Evolutionary conservation across 805 yeast species (phyloP).

Genomic region (Candida vartiovaarae): DNA sequence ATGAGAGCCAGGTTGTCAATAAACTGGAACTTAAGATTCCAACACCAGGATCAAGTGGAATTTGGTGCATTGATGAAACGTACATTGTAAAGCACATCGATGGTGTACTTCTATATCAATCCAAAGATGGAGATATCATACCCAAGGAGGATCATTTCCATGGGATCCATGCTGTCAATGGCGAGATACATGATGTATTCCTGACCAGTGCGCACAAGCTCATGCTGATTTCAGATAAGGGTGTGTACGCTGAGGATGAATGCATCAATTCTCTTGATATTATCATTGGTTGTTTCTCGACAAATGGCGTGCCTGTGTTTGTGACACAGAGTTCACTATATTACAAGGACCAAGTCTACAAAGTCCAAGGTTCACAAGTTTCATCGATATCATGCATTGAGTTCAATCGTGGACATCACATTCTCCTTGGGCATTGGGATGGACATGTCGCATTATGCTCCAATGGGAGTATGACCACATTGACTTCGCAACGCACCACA

Average conservation of each 20-base stretch:
- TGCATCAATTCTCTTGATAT: neutral
- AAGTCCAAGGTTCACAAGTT: slow-evolving; percentile 9
- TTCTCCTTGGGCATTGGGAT: slow-evolving; percentile 21
- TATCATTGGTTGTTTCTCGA: slow-evolving; percentile 4
- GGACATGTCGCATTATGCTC: slow-evolving; percentile 10
- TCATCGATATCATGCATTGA: slow-evolving; percentile 9
- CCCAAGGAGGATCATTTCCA: slow-evolving; percentile 5
- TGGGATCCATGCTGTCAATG: slow-evolving; percentile 8
- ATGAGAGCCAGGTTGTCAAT: slow-evolving; percentile 1
- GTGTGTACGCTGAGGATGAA: slow-evolving; percentile 14
- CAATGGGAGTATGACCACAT: slow-evolving; percentile 4
- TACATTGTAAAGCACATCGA: slow-evolving; percentile 7
- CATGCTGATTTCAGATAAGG: slow-evolving; percentile 11
- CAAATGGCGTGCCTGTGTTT: neutral
- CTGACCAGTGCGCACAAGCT: slow-evolving; percentile 1
- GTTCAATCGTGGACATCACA: neutral
- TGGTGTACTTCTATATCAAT: slow-evolving; percentile 3
- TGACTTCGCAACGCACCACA: slow-evolving; percentile 2
- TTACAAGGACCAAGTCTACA: slow-evolving; percentile 1
- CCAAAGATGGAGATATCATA: neutral
- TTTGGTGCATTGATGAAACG: slow-evolving; percentile 14
- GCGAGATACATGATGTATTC: slow-evolving; percentile 11
- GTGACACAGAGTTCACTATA: neutral
- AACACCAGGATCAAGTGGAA: slow-evolving; percentile 1
- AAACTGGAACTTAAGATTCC: neutral